Conservation (phyloP, 2,329 filamentous ascomycete species). For the Alternaria sp. region DNA sequence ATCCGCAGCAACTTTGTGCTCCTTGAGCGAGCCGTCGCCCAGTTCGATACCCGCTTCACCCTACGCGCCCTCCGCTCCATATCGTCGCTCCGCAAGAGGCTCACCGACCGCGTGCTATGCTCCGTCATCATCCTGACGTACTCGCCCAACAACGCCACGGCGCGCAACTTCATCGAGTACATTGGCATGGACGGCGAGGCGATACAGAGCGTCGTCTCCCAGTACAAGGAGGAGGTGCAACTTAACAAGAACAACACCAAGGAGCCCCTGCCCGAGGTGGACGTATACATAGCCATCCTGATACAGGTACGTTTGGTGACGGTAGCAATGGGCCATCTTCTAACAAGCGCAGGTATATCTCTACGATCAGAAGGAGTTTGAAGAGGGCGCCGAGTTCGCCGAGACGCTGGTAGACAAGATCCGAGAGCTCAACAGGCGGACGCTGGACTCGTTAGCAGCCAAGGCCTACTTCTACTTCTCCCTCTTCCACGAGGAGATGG, state of each 20-base stretch:
- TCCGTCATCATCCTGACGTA: conserved; percentile 84
- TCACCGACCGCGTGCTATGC: conserved; percentile 80
- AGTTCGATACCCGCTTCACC: conserved; percentile 95
- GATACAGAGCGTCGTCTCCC: conserved; percentile 60
- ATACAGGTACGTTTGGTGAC: conserved; percentile 44
- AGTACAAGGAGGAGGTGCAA: conserved; percentile 70
- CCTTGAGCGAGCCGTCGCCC: conserved; percentile 86
- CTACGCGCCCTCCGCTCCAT: conserved; percentile 93
- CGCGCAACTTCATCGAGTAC: conserved; percentile 72
- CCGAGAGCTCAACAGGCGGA: conserved; percentile 88
- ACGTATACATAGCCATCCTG: conserved; percentile 86
- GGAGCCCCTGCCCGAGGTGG: conserved; percentile 83
- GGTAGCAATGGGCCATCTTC: background rate
- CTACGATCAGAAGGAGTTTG: conserved; percentile 81
- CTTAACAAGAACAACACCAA: conserved; percentile 69
- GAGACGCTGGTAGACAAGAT: conserved; percentile 82
- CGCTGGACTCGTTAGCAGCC: conserved; percentile 89
- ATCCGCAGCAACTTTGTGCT: conserved; percentile 94
- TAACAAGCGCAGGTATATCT: conserved; percentile 73
- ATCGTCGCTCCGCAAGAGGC: conserved; percentile 90
- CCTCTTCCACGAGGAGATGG: conserved; percentile 90
- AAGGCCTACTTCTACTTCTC: conserved; percentile 99
- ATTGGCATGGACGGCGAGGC: conserved; percentile 71
- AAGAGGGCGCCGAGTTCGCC: conserved; percentile 85
- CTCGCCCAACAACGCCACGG: conserved; percentile 69